A percentile compares a stretch with the other conserved stretches of the same genome.
Evolutionary conservation across 495 filamentous ascomycete species (phyloP).

Genomic region (Podospora pseudocomata): DNA sequence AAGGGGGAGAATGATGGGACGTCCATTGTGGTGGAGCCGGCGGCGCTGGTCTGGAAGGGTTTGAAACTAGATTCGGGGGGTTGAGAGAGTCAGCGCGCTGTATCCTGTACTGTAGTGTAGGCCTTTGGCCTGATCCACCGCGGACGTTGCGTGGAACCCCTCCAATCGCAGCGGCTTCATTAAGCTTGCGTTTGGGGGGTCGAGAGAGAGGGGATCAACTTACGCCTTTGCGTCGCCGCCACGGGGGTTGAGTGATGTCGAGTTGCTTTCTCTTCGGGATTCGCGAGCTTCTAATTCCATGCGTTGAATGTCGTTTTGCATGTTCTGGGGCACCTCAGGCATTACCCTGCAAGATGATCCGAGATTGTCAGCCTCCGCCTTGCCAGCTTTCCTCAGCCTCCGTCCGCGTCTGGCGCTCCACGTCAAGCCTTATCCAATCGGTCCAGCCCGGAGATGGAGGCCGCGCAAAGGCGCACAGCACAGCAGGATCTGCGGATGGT

Average conservation of each 20-base stretch:
- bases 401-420: conserved; percentile 12
- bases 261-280: conserved; percentile 38
- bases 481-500: conserved; percentile 1
- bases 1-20: conserved; percentile 87
- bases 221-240: conserved; percentile 26
- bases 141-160: conserved; percentile 10
- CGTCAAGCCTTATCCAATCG: conserved; percentile 20
- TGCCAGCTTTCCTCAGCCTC: conserved; percentile 17
- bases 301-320: conserved; percentile 85
- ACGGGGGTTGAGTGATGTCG: conserved; percentile 18
- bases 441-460: neutral
- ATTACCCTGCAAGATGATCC: conserved; percentile 44
- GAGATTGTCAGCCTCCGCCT: conserved; percentile 22
- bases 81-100: neutral
- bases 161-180: neutral
- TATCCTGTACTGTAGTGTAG: conserved; percentile 22
- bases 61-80: conserved; percentile 42
- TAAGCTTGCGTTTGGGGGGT: neutral
- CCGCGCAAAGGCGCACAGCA: conserved; percentile 4
- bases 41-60: conserved; percentile 38
- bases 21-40: conserved; percentile 41
- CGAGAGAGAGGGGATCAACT: conserved; percentile 13
- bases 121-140: conserved; percentile 20
- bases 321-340: conserved; percentile 65
- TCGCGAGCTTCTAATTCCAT: conserved; percentile 75